Percentiles rank a stretch among this genome's conserved stretches.
Conservation (phyloP, 2,329 filamentous ascomycete species). For the Geoglossum cookeanum region DNA sequence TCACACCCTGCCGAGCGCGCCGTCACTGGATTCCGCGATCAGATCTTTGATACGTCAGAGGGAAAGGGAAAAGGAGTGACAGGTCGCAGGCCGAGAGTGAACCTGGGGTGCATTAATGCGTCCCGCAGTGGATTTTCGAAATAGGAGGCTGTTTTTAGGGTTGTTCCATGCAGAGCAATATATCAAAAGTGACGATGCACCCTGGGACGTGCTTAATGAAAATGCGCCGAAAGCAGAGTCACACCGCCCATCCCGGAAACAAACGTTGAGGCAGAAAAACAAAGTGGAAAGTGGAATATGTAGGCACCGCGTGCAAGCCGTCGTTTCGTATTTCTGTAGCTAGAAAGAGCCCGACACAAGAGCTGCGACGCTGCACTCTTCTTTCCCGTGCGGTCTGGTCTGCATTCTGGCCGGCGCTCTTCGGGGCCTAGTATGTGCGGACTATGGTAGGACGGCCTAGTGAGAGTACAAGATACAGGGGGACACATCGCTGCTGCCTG, state of each 20-base stretch:
- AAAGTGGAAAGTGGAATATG: not conserved
- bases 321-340: not conserved
- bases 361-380: not conserved
- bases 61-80: not conserved
- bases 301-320: too few species aligned
- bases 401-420: not conserved
- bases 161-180: not conserved
- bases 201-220: not conserved
- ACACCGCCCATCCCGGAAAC: not conserved
- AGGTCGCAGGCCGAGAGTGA: not conserved
- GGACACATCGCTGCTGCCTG: slow-evolving; percentile 2
- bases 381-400: not conserved
- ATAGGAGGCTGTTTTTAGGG: not conserved
- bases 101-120: not conserved
- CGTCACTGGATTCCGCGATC: not conserved
- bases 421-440: not conserved
- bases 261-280: not conserved
- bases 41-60: not conserved
- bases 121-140: not conserved
- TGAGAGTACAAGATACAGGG: not conserved
- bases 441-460: too few species aligned
- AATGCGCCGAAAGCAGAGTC: not conserved
- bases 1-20: not conserved
- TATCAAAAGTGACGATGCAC: not conserved
- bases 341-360: not conserved